These are phyloP conservation scores for Sporobolomyces pararoseus DNA, from an alignment of 768 basidiomycete genomes.

Conservation along the genomic window DNA sequence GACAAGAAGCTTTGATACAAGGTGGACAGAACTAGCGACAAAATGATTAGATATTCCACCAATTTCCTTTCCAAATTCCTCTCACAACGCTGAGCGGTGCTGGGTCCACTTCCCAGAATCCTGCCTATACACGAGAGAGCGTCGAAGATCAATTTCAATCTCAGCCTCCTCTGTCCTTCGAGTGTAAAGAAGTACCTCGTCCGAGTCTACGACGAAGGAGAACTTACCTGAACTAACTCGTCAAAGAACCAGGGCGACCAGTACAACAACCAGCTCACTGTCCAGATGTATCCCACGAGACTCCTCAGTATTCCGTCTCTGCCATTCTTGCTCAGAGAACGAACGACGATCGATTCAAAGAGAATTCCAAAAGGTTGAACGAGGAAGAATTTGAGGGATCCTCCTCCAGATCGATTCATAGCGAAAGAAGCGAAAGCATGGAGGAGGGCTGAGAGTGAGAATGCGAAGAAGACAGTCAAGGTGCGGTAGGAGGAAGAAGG, in stretches of 20 bases:
- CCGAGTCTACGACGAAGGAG: neutral
- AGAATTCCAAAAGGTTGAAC: slow-evolving; percentile 12
- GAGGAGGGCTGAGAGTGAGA: neutral
- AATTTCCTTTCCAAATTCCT: slow-evolving; percentile 5
- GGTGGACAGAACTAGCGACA: too few species aligned
- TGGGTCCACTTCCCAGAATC: slow-evolving; percentile 7
- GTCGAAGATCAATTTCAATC: too few species aligned
- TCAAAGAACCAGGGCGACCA: slow-evolving; percentile 3
- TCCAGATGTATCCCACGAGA: neutral
- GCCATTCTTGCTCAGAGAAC: neutral
- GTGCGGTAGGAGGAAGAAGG: neutral
- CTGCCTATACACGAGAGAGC: neutral
- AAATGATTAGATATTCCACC: neutral
- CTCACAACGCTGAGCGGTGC: neutral
- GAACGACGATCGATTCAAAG: neutral
- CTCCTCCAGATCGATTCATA: neutral
- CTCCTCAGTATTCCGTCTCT: neutral
- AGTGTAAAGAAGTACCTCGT: neutral
- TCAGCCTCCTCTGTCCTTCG: too few species aligned
- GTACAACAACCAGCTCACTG: neutral
- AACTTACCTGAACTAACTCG: slow-evolving; percentile 9
- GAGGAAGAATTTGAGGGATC: slow-evolving; percentile 10
- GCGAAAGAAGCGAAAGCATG: slow-evolving; percentile 10
- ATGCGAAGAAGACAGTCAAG: neutral
- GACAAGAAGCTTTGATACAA: too few species aligned